These are phyloP conservation scores for Nitzschia sp. DNA, from an alignment of 108 stramenopile species.

Conservation along the genomic window DNA sequence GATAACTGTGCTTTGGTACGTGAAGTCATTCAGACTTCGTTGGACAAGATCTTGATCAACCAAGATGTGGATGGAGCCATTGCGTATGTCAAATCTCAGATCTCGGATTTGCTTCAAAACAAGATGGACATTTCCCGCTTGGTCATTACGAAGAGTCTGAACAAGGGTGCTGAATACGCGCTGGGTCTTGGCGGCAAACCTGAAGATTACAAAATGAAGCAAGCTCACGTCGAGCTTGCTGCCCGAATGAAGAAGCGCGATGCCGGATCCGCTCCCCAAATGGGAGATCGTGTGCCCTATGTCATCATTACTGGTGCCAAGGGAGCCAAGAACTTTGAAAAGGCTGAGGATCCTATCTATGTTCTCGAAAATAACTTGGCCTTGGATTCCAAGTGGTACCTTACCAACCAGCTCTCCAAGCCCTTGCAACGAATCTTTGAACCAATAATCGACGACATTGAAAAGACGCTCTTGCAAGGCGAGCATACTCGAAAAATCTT, in stretches of 20 bases:
- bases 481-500: constrained; percentile 98
- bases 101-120: constrained; percentile 96
- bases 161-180: constrained; percentile 95
- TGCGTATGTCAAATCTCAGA: constrained; percentile 89
- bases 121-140: constrained; percentile 98
- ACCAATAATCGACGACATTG: constrained; percentile 95
- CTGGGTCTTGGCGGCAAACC: constrained; percentile 88
- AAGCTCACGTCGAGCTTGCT: constrained; percentile 99
- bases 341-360: constrained; percentile 98
- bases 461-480: constrained; percentile 88
- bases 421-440: constrained; percentile 97
- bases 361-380: constrained; percentile 97
- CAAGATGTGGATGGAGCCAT: constrained; percentile 91
- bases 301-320: constrained; percentile 97
- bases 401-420: constrained; percentile 95
- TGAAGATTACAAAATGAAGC: constrained; percentile 96
- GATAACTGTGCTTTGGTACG: constrained; percentile 98
- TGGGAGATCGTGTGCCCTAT: constrained; percentile 99
- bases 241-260: constrained; percentile 97
- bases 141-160: constrained; percentile 98
- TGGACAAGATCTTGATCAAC: constrained; percentile 97
- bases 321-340: constrained; percentile 93
- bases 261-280: constrained; percentile 96
- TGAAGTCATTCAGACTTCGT: constrained; percentile 95
- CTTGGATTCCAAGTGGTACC: constrained; percentile 97